phyloP scores from a whole-genome alignment of 257 asterid species.

The Solanum acaule region DNA sequence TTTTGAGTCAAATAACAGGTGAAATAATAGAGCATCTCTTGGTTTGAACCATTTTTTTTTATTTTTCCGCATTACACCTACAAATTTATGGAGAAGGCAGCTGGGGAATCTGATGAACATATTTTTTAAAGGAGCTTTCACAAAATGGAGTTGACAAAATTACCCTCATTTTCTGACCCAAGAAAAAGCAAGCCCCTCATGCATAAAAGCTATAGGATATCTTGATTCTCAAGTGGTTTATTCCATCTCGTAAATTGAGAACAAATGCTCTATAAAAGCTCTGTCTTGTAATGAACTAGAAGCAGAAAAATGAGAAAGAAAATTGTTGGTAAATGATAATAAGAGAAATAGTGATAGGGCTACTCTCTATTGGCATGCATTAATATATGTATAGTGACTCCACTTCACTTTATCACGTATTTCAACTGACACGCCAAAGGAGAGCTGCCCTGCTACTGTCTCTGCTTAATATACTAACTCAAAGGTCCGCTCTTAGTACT shows the following conservation, averaged over 20 bases:
- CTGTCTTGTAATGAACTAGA: background rate
- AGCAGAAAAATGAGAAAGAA: background rate
- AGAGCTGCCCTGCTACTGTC: conserved; percentile 56
- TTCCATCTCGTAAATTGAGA: conserved; percentile 1
- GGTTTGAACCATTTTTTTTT: background rate
- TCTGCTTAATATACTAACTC: conserved; percentile 17
- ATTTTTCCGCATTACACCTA: background rate
- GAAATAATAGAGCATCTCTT: background rate
- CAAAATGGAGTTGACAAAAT: background rate
- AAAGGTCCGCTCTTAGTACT: background rate
- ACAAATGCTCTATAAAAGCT: background rate
- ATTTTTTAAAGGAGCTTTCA: background rate
- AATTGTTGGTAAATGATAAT: background rate
- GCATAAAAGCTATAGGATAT: conserved; percentile 18
- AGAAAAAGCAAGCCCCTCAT: background rate
- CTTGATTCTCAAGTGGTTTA: conserved; percentile 26
- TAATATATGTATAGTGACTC: background rate
- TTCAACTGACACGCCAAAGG: conserved; percentile 35
- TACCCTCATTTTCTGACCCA: background rate
- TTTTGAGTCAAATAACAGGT: background rate
- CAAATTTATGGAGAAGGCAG: background rate
- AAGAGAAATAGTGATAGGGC: conserved; percentile 40
- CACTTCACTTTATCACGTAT: background rate
- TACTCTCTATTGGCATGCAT: conserved; percentile 38
- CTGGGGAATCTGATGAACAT: conserved; percentile 11